These are phyloP conservation scores for Septoria petroselini DNA, from an alignment of 2,329 filamentous ascomycete species.

Conservation along the genomic window DNA sequence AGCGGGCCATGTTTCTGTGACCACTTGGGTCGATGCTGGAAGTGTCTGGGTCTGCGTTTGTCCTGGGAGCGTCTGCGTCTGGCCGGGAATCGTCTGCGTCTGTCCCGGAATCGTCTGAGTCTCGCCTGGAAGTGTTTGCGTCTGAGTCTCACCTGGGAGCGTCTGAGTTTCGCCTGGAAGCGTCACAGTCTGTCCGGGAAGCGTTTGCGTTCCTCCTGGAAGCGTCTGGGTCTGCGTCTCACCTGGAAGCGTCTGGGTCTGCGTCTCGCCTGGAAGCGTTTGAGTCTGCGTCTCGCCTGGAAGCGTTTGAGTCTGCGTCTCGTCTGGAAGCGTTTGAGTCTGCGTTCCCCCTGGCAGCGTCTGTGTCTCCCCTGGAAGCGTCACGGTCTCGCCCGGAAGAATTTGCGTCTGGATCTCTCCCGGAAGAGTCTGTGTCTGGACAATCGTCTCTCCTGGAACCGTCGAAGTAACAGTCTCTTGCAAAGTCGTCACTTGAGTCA, in stretches of 20 bases:
- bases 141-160: neutral
- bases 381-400: neutral
- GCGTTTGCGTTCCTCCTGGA: neutral
- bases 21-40: neutral
- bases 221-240: too few relatives aligned
- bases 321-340: neutral
- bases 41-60: neutral
- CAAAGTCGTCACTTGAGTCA: neutral
- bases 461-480: conserved; percentile 1
- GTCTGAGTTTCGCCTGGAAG: neutral
- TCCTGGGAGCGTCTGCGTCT: too few relatives aligned
- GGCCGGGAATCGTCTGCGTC: neutral
- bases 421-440: neutral
- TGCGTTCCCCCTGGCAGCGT: neutral
- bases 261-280: neutral
- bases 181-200: neutral
- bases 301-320: neutral
- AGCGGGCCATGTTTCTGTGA: neutral
- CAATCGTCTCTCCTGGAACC: neutral
- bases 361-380: neutral
- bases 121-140: neutral
- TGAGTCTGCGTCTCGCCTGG: neutral
- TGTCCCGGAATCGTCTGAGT: neutral
- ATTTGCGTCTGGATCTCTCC: neutral
- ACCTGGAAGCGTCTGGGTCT: neutral